Percentiles rank a stretch among this genome's conserved stretches.
These are phyloP conservation scores for Pleoardoris graminearum DNA, from an alignment of 2,329 filamentous ascomycete genomes.

Conservation along the genomic window DNA sequence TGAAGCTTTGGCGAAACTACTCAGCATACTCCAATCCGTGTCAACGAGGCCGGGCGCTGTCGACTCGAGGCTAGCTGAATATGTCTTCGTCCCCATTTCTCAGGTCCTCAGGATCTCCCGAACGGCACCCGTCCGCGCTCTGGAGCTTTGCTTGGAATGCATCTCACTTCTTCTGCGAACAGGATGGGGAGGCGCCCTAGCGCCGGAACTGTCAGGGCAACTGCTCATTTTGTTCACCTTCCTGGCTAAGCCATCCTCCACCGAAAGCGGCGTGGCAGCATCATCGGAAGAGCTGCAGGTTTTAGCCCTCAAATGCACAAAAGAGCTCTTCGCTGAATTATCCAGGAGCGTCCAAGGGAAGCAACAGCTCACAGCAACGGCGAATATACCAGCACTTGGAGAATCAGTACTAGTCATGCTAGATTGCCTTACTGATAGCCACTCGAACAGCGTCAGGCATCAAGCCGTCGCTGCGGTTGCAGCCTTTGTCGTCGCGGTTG, in stretches of 20 bases:
- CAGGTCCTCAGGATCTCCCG: constrained; percentile 80
- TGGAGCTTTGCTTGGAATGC: constrained; percentile 78
- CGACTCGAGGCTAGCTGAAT: constrained; percentile 86
- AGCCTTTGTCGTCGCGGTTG: constrained; percentile 65
- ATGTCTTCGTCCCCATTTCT: constrained; percentile 90
- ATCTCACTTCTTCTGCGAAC: constrained; percentile 71
- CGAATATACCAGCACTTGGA: constrained; percentile 76
- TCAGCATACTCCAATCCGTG: constrained; percentile 45
- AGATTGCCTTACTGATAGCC: constrained; percentile 68
- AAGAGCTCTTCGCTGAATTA: constrained; percentile 65
- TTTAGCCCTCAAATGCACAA: constrained; percentile 71
- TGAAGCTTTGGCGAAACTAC: constrained; percentile 52
- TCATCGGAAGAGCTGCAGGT: constrained; percentile 74
- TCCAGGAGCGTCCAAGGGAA: constrained; percentile 54
- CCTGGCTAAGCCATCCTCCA: constrained; percentile 71
- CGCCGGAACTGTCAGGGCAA: constrained; percentile 75
- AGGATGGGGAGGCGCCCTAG: constrained; percentile 77
- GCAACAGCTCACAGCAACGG: constrained; percentile 56
- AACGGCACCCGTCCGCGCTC: constrained; percentile 68
- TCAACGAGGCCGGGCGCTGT: constrained; percentile 51
- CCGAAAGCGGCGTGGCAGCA: constrained; percentile 50
- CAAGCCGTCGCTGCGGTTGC: constrained; percentile 69
- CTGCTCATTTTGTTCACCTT: constrained; percentile 83
- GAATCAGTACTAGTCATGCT: constrained; percentile 81
- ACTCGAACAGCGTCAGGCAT: constrained; percentile 69